These are phyloP conservation scores for Barnettozyma vustinii DNA, from an alignment of 805 yeast species.

Conservation along the genomic window DNA sequence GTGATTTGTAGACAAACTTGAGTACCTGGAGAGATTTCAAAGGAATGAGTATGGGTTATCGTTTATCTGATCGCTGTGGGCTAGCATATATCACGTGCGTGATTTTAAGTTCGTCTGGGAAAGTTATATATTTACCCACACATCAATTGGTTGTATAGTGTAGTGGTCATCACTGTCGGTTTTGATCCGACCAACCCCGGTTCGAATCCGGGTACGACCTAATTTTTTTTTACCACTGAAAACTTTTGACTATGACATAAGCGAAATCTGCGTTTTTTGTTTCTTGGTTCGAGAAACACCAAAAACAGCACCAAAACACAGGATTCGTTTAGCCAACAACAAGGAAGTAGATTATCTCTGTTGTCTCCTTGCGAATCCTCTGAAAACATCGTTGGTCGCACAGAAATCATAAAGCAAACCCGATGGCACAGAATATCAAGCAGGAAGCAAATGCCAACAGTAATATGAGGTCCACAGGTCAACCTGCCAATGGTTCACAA, in stretches of 20 bases:
- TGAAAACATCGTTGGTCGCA: not conserved
- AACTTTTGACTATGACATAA: not conserved
- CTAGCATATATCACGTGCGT: not conserved
- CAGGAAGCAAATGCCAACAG: slow-evolving; percentile 2
- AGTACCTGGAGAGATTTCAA: too few relatives aligned
- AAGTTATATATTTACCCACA: not conserved
- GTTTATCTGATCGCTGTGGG: not conserved
- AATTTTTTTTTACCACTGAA: not conserved
- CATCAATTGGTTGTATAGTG: slow-evolving; percentile 44
- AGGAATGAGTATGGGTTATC: too few relatives aligned
- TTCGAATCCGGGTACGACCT: slow-evolving; percentile 86
- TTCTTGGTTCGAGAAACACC: not conserved
- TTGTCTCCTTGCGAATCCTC: not conserved
- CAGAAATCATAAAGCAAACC: not conserved
- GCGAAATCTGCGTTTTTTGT: not conserved
- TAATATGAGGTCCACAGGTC: not conserved
- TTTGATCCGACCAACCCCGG: slow-evolving; percentile 70
- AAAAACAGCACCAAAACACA: not conserved
- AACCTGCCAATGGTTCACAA: not conserved
- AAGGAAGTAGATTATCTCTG: not conserved
- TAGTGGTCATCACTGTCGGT: slow-evolving; percentile 59
- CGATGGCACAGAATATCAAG: slow-evolving; percentile 8
- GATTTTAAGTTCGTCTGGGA: not conserved
- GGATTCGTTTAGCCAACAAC: not conserved
- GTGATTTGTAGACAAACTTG: not conserved